Evolutionary conservation across 495 filamentous ascomycete genomes (phyloP).

Genomic region (Lasiosphaeria ovina): DNA sequence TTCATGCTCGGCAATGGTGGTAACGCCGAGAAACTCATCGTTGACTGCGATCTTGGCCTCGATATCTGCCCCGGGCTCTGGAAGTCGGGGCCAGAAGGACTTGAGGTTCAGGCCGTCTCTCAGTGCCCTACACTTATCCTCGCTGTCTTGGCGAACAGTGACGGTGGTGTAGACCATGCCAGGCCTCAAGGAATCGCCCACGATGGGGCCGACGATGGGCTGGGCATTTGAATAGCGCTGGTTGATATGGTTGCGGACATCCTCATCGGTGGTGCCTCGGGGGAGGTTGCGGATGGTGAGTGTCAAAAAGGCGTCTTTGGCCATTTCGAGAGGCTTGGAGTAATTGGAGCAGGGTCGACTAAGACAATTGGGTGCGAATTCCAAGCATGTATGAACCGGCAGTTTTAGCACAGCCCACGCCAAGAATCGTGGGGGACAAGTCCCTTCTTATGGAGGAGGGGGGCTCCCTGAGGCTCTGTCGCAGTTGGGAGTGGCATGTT

Average conservation of each 20-base stretch:
- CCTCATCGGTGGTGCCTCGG: conserved; percentile 13
- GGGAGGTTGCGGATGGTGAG: conserved; percentile 19
- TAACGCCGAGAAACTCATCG: conserved; percentile 21
- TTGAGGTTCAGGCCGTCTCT: conserved; percentile 11
- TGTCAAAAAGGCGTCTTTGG: conserved; percentile 12
- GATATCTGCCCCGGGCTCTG: not conserved
- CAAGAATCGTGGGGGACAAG: too few species aligned
- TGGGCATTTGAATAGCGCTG: conserved; percentile 1
- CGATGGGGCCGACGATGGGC: conserved; percentile 10
- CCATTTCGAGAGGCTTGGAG: not conserved
- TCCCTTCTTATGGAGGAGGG: too few species aligned
- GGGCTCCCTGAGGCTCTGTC: not conserved
- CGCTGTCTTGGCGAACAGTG: conserved; percentile 14
- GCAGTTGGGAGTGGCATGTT: not conserved
- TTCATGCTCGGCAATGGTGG: conserved; percentile 21
- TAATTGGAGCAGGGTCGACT: not conserved
- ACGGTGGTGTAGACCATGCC: conserved; percentile 10
- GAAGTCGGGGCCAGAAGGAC: conserved; percentile 6
- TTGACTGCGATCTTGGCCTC: conserved; percentile 9
- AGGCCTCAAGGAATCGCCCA: conserved; percentile 8
- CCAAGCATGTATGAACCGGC: not conserved
- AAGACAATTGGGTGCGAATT: not conserved
- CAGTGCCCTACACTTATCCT: conserved; percentile 7
- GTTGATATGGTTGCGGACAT: conserved; percentile 14
- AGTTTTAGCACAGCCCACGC: too few species aligned